Conservation (phyloP, 1,284 basidiomycete genomes). For the Fomitopsis pinicola region DNA sequence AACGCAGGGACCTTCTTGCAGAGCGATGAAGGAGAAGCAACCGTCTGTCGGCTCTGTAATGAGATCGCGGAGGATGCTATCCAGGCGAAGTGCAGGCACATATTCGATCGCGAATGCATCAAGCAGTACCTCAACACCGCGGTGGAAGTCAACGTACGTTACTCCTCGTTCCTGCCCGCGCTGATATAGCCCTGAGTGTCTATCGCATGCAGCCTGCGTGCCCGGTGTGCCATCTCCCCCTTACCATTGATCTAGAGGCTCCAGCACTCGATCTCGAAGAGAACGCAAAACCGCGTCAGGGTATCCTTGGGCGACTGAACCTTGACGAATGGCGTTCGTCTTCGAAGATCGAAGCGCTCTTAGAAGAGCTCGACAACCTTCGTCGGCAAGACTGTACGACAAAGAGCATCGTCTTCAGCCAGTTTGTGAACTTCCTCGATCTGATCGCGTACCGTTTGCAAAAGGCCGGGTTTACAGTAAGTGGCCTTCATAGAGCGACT, state of each 20-base stretch:
- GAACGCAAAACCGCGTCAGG: slow-evolving; percentile 72
- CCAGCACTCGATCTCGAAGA: slow-evolving; percentile 85
- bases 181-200: background rate
- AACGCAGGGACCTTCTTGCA: slow-evolving; percentile 58
- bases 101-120: slow-evolving; percentile 95
- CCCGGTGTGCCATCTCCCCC: slow-evolving; percentile 90
- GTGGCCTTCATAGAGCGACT: background rate
- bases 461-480: slow-evolving; percentile 82
- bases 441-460: slow-evolving; percentile 92
- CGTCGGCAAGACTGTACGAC: slow-evolving; percentile 85
- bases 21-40: slow-evolving; percentile 66
- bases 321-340: slow-evolving; percentile 91
- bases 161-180: background rate
- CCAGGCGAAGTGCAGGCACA: slow-evolving; percentile 85
- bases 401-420: slow-evolving; percentile 95
- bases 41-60: slow-evolving; percentile 92
- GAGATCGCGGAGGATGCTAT: slow-evolving; percentile 98
- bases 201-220: slow-evolving; percentile 69
- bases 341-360: slow-evolving; percentile 94
- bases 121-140: slow-evolving; percentile 85
- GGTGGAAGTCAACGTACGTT: slow-evolving; percentile 64
- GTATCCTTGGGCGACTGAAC: slow-evolving; percentile 89
- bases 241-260: slow-evolving; percentile 95
- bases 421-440: slow-evolving; percentile 89
- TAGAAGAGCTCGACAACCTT: slow-evolving; percentile 90